These are phyloP conservation scores for Botrytis elliptica DNA, from an alignment of 2,329 filamentous ascomycete genomes.

Conservation along the genomic window DNA sequence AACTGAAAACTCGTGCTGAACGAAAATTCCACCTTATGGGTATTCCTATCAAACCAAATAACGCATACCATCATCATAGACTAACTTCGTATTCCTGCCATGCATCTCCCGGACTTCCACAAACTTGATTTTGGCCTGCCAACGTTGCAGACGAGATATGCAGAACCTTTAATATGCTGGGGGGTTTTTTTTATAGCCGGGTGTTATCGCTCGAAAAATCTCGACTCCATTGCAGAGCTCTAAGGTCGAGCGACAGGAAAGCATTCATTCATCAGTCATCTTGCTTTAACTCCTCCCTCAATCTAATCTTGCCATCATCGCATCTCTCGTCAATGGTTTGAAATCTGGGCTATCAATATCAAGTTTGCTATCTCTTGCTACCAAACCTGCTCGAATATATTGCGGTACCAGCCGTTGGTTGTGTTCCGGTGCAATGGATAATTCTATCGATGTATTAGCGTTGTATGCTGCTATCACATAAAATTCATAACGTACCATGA, in stretches of 20 bases:
- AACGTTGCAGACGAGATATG: constrained; percentile 33
- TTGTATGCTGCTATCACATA: constrained; percentile 1
- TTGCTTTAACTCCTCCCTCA: constrained; percentile 51
- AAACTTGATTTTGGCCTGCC: constrained; percentile 34
- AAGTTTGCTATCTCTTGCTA: constrained; percentile 57
- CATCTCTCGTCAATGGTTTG: constrained; percentile 83
- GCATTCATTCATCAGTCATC: constrained; percentile 40
- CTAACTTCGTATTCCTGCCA: constrained; percentile 35
- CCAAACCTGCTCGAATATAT: constrained; percentile 74
- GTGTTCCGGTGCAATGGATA: constrained; percentile 88
- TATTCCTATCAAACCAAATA: constrained; percentile 39
- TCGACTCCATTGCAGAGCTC: constrained; percentile 32
- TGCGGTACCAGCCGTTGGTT: constrained; percentile 85
- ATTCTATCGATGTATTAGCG: constrained; percentile 56
- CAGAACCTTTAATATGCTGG: constrained; percentile 36
- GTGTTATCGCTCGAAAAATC: constrained; percentile 36
- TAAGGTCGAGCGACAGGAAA: constrained; percentile 37
- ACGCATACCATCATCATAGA: constrained; percentile 37
- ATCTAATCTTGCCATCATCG: constrained; percentile 97
- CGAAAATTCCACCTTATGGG: constrained; percentile 36
- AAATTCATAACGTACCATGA: constrained; percentile 66
- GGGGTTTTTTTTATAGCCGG: constrained; percentile 29
- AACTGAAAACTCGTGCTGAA: constrained; percentile 32
- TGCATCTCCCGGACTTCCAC: constrained; percentile 36
- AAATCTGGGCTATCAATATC: constrained; percentile 88